These are phyloP conservation scores for Oryza glumipatula DNA, from an alignment of 176 grass and related monocot genomes.

Conservation along the genomic window DNA sequence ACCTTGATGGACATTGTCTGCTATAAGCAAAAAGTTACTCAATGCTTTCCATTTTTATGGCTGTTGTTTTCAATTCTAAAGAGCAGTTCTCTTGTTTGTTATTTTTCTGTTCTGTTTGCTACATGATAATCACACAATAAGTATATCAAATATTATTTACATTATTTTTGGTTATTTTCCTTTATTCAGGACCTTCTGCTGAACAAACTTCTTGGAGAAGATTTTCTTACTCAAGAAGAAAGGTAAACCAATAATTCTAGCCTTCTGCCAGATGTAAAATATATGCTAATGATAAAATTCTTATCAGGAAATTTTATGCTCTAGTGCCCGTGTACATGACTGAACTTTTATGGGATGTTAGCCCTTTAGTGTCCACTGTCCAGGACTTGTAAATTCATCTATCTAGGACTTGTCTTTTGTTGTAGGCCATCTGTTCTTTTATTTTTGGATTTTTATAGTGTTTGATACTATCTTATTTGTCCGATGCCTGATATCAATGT, in stretches of 20 bases:
- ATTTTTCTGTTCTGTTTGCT: background rate
- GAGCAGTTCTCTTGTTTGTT: background rate
- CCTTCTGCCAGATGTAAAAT: background rate
- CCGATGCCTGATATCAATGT: background rate
- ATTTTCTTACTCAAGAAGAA: slow-evolving; percentile 94
- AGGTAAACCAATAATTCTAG: slow-evolving; percentile 56
- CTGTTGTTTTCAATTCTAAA: slow-evolving; percentile 1
- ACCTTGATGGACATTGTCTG: no score
- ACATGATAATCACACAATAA: no score
- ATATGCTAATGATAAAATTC: background rate
- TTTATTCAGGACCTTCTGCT: slow-evolving; percentile 82
- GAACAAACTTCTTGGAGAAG: slow-evolving; percentile 89
- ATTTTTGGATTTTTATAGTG: background rate
- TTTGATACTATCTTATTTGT: background rate
- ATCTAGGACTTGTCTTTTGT: background rate
- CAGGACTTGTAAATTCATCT: slow-evolving; percentile 8
- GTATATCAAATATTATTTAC: no score
- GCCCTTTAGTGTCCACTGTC: background rate
- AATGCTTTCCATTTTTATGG: slow-evolving; percentile 10
- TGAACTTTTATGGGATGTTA: background rate
- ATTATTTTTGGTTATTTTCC: slow-evolving; percentile 26
- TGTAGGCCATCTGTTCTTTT: background rate
- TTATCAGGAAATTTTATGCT: background rate
- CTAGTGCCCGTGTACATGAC: background rate
- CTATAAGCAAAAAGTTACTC: no score